Evolutionary conservation across 1,284 basidiomycete genomes (phyloP), one percentile per base, ranked within the genome.

Genomic region (Cryptococcus depauperatus): DNA sequence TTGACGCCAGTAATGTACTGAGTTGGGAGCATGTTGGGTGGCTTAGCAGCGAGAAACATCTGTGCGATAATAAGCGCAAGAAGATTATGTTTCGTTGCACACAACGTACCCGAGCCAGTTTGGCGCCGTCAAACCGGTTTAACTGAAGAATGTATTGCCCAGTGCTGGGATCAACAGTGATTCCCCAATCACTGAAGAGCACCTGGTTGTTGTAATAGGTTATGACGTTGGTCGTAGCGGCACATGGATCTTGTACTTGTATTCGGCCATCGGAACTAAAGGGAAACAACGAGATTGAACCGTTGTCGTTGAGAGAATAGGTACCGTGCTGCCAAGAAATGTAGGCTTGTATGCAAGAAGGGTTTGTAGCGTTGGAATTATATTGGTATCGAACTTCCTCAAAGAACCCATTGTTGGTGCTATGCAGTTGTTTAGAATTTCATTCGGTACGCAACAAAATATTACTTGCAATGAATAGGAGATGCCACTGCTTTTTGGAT

Each of bases 341-440:
- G 60, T 84, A 79, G 22, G 84, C 89, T 21, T 80, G 82, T 59
- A 92, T 89, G 51, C 68, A 70, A 4, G 52, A 33, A 26, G 68
- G 69, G 48, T 67, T 65, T 25, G 54, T 47, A 4, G 65, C 88
- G 69, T 93, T 95, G 46, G 80, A 73, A 32, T 74, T 77, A 74
- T 91, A 91, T 41, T 87, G 79, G 69, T 91, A 96, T 58, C 85
- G 82, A 18, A 88, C 79, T 64, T 87, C 77, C 69, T 96, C 91
- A 56, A 84, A 95, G 73, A 72, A 85, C 5, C 83, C 83, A 53
- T 84, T 80, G 41, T 73, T 62, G 51, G 71, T 71, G 63, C 70
- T 86, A 52, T n/a, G 22, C 21, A 21, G 21, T 4, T 35, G 35
- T 37, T 16, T 14, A 25, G 26, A 22, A 19, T 26, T 21, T 16